Conservation (phyloP, 768 basidiomycete genomes). For the Kwoniella sp. region DNA sequence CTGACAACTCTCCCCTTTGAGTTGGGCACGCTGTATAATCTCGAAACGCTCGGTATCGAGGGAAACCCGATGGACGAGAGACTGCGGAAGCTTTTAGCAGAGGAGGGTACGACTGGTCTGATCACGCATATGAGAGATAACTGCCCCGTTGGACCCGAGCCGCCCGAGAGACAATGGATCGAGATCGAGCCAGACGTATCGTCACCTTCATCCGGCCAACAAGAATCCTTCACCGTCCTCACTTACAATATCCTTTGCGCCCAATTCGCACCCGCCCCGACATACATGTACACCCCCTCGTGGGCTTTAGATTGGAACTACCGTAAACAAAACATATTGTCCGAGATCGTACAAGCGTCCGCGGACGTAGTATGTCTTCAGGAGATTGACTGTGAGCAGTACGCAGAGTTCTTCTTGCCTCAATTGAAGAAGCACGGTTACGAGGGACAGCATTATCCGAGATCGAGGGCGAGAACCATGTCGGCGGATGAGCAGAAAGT, state of each 20-base stretch:
- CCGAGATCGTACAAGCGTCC: conserved; percentile 76
- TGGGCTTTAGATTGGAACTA: conserved; percentile 98
- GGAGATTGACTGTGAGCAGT: conserved; percentile 90
- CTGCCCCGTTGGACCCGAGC: conserved; percentile 77
- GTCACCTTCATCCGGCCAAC: conserved; percentile 38
- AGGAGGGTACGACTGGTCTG: conserved; percentile 88
- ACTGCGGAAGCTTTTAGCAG: conserved; percentile 80
- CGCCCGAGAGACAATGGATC: conserved; percentile 80
- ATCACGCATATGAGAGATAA: conserved; percentile 90
- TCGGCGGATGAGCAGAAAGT: conserved; percentile 75
- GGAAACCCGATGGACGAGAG: conserved; percentile 88
- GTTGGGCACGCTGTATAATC: conserved; percentile 84
- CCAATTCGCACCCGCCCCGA: conserved; percentile 77
- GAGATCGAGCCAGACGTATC: conserved; percentile 54
- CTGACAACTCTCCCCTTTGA: conserved; percentile 81
- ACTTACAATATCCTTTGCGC: conserved; percentile 96
- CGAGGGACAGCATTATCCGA: conserved; percentile 87
- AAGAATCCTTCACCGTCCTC: conserved; percentile 76
- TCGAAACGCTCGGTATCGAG: conserved; percentile 91
- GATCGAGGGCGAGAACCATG: conserved; percentile 93
- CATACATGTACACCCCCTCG: conserved; percentile 94
- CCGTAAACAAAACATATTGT: conserved; percentile 81
- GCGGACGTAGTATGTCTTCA: conserved; percentile 93
- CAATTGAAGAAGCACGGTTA: conserved; percentile 75
- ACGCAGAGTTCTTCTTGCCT: conserved; percentile 84